Conservation (phyloP, 306 rosid genomes). For the Medicago lupulina region DNA sequence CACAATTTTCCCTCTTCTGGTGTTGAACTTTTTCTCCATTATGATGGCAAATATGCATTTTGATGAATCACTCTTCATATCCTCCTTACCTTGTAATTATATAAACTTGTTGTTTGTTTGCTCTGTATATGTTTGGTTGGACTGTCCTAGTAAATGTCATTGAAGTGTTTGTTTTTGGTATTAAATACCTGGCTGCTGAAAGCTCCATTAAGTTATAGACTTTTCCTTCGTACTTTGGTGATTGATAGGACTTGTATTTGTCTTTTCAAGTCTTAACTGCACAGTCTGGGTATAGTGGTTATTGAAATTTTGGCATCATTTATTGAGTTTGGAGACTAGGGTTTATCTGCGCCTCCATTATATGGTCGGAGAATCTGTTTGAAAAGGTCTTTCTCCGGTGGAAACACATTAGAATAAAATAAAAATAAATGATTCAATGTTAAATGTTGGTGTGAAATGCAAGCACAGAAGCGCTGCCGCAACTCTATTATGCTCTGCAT, state of each 20-base stretch:
- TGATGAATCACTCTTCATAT: constrained; percentile 12
- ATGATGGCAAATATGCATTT: not conserved
- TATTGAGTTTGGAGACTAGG: not conserved
- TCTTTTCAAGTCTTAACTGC: constrained; percentile 13
- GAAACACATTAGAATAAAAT: constrained; percentile 13
- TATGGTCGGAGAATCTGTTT: constrained; percentile 8
- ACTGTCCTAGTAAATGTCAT: constrained; percentile 14
- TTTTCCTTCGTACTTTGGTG: constrained; percentile 15
- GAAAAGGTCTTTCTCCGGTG: not conserved
- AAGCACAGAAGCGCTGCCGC: not conserved
- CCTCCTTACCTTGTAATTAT: constrained; percentile 12
- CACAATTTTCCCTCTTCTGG: constrained; percentile 15
- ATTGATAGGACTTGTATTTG: constrained; percentile 3
- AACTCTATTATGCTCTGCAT: not conserved
- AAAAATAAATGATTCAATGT: constrained; percentile 2
- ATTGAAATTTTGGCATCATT: not conserved
- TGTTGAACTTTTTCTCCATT: constrained; percentile 14
- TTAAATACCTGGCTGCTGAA: not conserved
- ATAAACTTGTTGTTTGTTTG: constrained; percentile 1
- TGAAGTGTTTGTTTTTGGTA: constrained; percentile 1
- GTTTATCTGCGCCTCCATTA: not conserved
- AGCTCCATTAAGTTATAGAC: not conserved
- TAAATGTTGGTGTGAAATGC: not conserved
- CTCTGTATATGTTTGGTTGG: not conserved
- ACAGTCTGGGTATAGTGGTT: not conserved